Conservation (phyloP, 129 eudicot genomes). For the Erigeron canadensis region DNA sequence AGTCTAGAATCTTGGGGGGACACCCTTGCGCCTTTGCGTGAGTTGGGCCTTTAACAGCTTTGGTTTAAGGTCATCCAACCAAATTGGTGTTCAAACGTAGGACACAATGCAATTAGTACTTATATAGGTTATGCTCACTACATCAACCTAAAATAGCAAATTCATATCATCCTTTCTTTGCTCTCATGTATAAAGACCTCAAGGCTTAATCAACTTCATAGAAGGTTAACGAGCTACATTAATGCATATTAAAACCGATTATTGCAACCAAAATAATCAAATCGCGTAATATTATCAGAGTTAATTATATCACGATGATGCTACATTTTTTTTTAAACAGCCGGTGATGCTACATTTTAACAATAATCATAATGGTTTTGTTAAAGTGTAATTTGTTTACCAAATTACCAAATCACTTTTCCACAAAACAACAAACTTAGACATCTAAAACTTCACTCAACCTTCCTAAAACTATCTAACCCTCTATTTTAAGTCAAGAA, state of each 20-base stretch:
- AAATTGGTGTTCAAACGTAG: slow-evolving; percentile 5
- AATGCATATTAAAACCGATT: not conserved
- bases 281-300: not conserved
- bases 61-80: not conserved
- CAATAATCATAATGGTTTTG: too few relatives aligned
- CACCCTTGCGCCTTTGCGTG: not conserved
- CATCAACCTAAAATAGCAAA: not conserved
- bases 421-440: not conserved
- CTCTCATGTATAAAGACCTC: not conserved
- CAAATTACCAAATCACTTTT: not conserved
- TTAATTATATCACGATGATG: not conserved
- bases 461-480: not conserved
- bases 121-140: not conserved
- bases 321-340: too few relatives aligned
- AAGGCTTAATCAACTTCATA: not conserved
- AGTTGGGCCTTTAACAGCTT: not conserved
- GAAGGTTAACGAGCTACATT: not conserved
- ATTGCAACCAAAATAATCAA: not conserved
- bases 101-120: not conserved
- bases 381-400: not conserved
- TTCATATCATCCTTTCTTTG: not conserved
- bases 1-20: too few relatives aligned
- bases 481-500: not conserved
- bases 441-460: not conserved
- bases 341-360: not conserved